These are phyloP conservation scores for Cornus suecica DNA, from an alignment of 148 eudicot species.

Conservation along the genomic window DNA sequence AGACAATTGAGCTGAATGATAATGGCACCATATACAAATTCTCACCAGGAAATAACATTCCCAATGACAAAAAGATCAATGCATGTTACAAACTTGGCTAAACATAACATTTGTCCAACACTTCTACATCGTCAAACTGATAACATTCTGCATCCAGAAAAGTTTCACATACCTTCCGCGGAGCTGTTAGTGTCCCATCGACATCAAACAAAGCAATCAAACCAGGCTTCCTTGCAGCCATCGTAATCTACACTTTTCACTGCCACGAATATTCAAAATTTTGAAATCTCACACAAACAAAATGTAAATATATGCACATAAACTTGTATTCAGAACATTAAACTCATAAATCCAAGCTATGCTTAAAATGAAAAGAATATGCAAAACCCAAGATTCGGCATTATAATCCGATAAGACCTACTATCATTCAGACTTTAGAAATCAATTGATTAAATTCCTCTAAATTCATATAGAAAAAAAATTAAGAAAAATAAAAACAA, in stretches of 20 bases:
- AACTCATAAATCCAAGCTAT: background rate
- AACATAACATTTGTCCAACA: background rate
- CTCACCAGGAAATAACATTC: background rate
- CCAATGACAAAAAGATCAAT: background rate
- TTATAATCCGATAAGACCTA: background rate
- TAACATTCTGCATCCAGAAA: background rate
- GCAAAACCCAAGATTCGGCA: background rate
- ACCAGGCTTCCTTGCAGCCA: constrained; percentile 69
- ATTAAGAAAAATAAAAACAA: too few relatives aligned
- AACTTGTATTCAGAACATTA: background rate
- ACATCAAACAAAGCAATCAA: constrained; percentile 92
- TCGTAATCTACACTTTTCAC: constrained; percentile 19
- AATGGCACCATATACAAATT: background rate
- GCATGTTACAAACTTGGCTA: too few relatives aligned
- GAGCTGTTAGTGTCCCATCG: constrained; percentile 93
- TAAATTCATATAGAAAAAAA: too few relatives aligned
- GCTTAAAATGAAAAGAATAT: background rate
- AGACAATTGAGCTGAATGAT: too few relatives aligned
- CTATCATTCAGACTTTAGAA: background rate
- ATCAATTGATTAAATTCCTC: background rate
- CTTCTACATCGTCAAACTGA: background rate
- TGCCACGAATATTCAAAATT: background rate
- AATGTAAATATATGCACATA: background rate
- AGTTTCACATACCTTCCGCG: constrained; percentile 58
- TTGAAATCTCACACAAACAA: background rate